Base-by-base conservation (phyloP, 2,329 filamentous ascomycete species). In the Septoria linicola region DNA sequence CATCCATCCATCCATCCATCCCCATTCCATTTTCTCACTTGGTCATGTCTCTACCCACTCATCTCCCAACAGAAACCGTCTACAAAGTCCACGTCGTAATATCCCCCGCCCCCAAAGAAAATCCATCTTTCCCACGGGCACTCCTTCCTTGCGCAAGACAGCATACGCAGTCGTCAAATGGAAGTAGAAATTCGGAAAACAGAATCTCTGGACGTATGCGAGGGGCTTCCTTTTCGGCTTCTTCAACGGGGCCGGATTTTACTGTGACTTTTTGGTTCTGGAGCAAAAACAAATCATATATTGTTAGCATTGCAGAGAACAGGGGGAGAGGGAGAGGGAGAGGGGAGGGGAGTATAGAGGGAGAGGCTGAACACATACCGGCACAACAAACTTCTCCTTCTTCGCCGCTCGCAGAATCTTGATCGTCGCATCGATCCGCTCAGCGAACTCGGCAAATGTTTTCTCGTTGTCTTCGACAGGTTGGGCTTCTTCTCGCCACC, bases 101-200 rank as follows among this genome's bases (percentile, higher is more conserved):
- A 39, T 53, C 51, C 27, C 41, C 25, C 16, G 35, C 45, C 73
- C 66, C 69, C 34, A 82, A 58, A 63, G n/a, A n/a, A 72, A 87
- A 61, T 85, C 79, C 45, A 55, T 34, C 74, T 87, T 87, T 27
- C 81, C 82, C 14, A 88, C n/a, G 0, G 73, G 70, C 20, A 85
- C 79, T 1, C 83, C 84, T 68, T 81, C 76, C 62, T 74, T 77
- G 53, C 84, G 73, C 64, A 87, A 62, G 49, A 87, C 80, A 17
- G 68, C 72, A 69, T 87, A 87, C 8, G 80, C 73, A 10, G 75
- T 82, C 2, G 68, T 74, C 11, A 80, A 58, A 63, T 87, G 84
- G 68, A 87, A 88, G 70, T 75, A 84, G 59, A 85, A 63, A 62
- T 86, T 84, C 17, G 83, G 82, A 36, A 82, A 49, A 3, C 69